These are phyloP conservation scores for Trypanosoma melophagium DNA, from an alignment of 208 protist genomes.

Conservation along the genomic window DNA sequence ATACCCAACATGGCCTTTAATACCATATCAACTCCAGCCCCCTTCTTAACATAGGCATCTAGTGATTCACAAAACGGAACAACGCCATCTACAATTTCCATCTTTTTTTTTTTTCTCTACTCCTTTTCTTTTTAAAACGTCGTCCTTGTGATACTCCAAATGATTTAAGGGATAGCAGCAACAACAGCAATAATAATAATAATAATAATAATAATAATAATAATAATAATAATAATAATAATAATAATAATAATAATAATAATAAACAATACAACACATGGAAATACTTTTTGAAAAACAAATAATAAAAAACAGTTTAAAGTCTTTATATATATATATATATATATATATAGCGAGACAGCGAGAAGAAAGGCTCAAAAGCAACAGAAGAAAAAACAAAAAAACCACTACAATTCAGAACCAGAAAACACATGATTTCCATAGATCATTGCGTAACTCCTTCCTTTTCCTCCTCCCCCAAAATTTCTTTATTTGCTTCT, in stretches of 20 bases:
- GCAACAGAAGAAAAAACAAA: too few relatives aligned
- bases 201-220: too few relatives aligned
- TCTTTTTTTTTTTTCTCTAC: not conserved
- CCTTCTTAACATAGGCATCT: constrained; percentile 67
- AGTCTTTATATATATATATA: too few relatives aligned
- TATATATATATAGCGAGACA: too few relatives aligned
- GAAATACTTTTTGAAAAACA: too few relatives aligned
- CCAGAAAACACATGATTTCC: not conserved
- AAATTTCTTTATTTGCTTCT: not conserved
- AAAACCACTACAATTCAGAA: not conserved
- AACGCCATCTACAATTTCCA: constrained; percentile 8
- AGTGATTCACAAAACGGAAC: constrained; percentile 51
- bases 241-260: too few relatives aligned
- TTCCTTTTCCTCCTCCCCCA: not conserved
- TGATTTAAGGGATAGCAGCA: too few relatives aligned
- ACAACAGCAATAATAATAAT: too few relatives aligned
- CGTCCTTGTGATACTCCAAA: not conserved
- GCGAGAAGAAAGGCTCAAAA: too few relatives aligned
- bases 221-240: too few relatives aligned
- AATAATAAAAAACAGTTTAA: too few relatives aligned
- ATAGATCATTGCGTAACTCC: not conserved
- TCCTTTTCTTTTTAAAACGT: not conserved
- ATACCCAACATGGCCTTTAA: constrained; percentile 74
- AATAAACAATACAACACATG: too few relatives aligned
- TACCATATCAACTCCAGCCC: constrained; percentile 80